Evolutionary conservation across 23 red algal genomes (phyloP).

Genomic region (Gracilariopsis chorda): DNA sequence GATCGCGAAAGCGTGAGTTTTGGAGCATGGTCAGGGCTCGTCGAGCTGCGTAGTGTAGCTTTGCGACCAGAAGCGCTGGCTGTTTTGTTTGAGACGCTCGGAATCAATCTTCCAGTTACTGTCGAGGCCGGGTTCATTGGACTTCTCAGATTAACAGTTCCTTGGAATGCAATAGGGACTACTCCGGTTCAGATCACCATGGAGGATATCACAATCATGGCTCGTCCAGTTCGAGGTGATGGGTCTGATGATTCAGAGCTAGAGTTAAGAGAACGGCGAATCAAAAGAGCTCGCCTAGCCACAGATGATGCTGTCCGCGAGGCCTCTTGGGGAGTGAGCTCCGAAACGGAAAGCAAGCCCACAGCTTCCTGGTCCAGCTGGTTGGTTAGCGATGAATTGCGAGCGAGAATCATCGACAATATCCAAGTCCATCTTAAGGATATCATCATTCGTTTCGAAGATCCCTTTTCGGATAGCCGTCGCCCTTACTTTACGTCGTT

Average conservation of each 20-base stretch:
- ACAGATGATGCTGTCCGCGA: conserved; percentile 87
- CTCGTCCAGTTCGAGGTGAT: conserved; percentile 40
- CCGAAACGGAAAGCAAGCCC: neutral
- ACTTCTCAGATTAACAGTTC: conserved; percentile 68
- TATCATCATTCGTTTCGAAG: conserved; percentile 79
- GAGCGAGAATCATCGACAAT: conserved; percentile 79
- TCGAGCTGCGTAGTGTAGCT: conserved; percentile 77
- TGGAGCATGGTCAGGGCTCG: conserved; percentile 81
- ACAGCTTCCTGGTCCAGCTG: conserved; percentile 19
- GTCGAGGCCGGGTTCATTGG: conserved; percentile 82
- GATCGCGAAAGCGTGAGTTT: conserved; percentile 73
- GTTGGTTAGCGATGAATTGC: conserved; percentile 62
- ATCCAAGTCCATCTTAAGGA: conserved; percentile 83
- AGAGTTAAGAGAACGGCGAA: conserved; percentile 33
- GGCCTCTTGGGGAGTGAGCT: conserved; percentile 41
- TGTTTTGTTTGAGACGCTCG: conserved; percentile 79
- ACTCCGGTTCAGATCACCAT: conserved; percentile 67
- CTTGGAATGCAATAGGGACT: conserved; percentile 88
- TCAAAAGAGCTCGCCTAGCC: conserved; percentile 65
- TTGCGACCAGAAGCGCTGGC: conserved; percentile 81
- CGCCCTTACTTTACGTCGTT: conserved; percentile 44
- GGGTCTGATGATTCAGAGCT: conserved; percentile 59
- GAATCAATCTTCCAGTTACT: conserved; percentile 59
- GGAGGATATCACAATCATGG: conserved; percentile 67
- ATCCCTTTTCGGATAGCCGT: conserved; percentile 37